A percentile compares a stretch with the other conserved stretches of the same genome.
Conservation (phyloP, 768 basidiomycete genomes). For the Tylopilus balloui region DNA sequence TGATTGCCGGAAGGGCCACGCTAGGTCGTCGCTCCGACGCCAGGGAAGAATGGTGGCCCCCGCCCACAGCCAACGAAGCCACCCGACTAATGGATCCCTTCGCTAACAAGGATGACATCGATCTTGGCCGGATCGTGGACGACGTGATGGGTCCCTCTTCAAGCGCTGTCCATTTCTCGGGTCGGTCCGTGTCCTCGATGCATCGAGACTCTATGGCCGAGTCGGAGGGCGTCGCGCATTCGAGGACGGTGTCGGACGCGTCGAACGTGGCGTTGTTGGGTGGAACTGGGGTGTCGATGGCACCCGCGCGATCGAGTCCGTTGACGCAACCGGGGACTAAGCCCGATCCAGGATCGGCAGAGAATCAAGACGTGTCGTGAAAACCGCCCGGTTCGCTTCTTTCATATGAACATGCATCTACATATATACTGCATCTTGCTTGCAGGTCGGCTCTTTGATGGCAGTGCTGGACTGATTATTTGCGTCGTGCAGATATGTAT, state of each 20-base stretch:
- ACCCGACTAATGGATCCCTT: slow-evolving; percentile 23
- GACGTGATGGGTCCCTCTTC: slow-evolving; percentile 44
- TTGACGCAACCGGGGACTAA: slow-evolving; percentile 9
- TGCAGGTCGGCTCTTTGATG: not conserved
- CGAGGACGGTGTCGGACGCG: slow-evolving; percentile 18
- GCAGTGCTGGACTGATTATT: too few species aligned
- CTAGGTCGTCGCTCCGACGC: slow-evolving; percentile 30
- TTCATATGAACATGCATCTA: not conserved
- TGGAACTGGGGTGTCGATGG: not conserved
- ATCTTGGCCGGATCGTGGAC: slow-evolving; percentile 41
- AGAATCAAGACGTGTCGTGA: not conserved
- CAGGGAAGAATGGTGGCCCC: slow-evolving; percentile 44
- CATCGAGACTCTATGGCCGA: slow-evolving; percentile 11
- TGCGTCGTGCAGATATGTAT: too few species aligned
- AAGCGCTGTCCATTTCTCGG: slow-evolving; percentile 16
- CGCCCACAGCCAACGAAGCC: slow-evolving; percentile 28
- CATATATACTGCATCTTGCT: not conserved
- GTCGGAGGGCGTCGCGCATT: slow-evolving; percentile 10
- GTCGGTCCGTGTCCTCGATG: slow-evolving; percentile 23
- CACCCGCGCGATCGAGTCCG: slow-evolving; percentile 19
- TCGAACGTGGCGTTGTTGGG: slow-evolving; percentile 22
- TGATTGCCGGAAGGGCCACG: not conserved
- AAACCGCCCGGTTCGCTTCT: not conserved
- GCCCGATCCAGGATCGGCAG: not conserved
- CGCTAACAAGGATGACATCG: slow-evolving; percentile 25